Evolutionary conservation across 1,139 yeast genomes (phyloP), one percentile per base, ranked within the genome.

Genomic region (Pichia sp.): DNA sequence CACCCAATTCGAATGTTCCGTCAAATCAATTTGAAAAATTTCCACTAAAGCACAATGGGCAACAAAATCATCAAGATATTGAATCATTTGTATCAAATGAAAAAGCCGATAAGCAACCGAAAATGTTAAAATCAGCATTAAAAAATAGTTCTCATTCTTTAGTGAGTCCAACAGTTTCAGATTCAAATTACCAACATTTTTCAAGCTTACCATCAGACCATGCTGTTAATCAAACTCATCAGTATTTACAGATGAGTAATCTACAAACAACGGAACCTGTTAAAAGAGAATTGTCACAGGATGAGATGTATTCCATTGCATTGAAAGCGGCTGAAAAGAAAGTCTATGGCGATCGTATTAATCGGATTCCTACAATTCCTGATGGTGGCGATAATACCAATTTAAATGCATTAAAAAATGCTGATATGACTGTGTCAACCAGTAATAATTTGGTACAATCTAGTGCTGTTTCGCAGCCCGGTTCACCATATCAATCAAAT

Each of bases 261-360:
- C 34, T 27, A 20, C 45, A 40, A 29, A 35, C 33, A 32, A 27
- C 11, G 3, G 20, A 30, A 6, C 4, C 43, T 10, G 33, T 11
- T 6, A 23, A 37, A 9, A 49, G 38, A 11, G 39, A 50, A 35
- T 41, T 50, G 9, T 51, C 63, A 3, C 58, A 56, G 1, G 64
- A 56, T n/a, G 61, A 62, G 41, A 51, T 61, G 55, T 62, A 62
- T 40, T 55, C 55, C 32, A 40, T 48, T 34, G 66, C 66, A 0
- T 51, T 53, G 27, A 58, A 55, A 40, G 53, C 57, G 11, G 66
- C 67, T 1, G 51, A 55, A 45, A 52, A 52, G 29, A 61, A 54
- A 38, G 66, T 62, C 9, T 62, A 62, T 48, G 66, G 66, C 8
- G 54, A 53, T 31, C 44, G 51, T 8, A 3, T 42, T 25, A 47